Percentiles rank a stretch among this genome's conserved stretches.
Conservation (phyloP, 2,329 filamentous ascomycete species). For the Colletotrichum sublineola region DNA sequence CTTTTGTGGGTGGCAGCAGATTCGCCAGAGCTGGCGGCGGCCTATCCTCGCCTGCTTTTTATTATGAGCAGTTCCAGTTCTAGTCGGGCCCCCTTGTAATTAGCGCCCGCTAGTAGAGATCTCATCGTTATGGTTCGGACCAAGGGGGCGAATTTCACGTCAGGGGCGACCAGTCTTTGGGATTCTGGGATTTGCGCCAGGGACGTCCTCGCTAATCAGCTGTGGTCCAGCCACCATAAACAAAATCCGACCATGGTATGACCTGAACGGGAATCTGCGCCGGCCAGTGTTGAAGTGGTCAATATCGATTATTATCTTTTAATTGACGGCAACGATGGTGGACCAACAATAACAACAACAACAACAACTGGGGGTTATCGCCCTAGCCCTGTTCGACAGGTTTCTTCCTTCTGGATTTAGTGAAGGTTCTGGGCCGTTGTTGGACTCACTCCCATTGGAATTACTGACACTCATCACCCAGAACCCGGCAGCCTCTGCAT, state of each 20-base stretch:
- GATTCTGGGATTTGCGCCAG: conserved; percentile 40
- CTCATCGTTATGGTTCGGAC: conserved; percentile 11
- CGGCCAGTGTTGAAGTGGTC: conserved; percentile 23
- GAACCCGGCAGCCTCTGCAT: background rate
- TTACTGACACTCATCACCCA: background rate
- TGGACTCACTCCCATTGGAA: background rate
- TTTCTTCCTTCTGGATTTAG: conserved; percentile 14
- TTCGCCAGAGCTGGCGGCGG: too few relatives aligned
- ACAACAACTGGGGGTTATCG: conserved; percentile 20
- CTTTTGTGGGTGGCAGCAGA: too few relatives aligned
- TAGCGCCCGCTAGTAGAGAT: conserved; percentile 2
- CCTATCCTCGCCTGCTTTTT: background rate
- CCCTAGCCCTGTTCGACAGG: conserved; percentile 27
- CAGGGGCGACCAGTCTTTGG: background rate
- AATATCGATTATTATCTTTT: conserved; percentile 17
- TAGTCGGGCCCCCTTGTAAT: background rate
- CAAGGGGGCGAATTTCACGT: conserved; percentile 3
- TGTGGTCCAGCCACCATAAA: conserved; percentile 28
- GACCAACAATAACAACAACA: conserved; percentile 22
- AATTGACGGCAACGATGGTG: conserved; percentile 23
- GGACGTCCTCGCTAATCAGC: conserved; percentile 42
- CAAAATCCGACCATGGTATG: conserved; percentile 32
- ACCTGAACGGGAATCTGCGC: conserved; percentile 40
- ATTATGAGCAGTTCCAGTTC: background rate
- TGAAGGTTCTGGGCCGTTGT: background rate